These are phyloP conservation scores for Nitzschia sp. DNA, from an alignment of 108 stramenopile species.

Conservation along the genomic window DNA sequence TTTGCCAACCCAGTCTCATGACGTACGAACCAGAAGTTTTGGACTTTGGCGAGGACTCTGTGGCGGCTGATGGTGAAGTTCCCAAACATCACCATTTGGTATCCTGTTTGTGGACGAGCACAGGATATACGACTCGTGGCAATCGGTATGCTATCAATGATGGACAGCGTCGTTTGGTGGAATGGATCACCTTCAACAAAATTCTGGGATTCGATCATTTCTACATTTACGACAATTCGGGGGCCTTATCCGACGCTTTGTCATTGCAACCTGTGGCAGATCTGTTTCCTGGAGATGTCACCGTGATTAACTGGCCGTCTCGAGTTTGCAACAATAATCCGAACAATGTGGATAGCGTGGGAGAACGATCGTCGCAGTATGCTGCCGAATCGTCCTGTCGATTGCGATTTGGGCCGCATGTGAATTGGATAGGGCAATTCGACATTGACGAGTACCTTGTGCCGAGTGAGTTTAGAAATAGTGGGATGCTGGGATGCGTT, in stretches of 20 bases:
- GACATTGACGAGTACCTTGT: conserved; percentile 88
- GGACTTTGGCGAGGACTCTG: neutral
- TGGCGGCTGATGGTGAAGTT: conserved; percentile 27
- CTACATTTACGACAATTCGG: conserved; percentile 86
- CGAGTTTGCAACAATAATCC: conserved; percentile 87
- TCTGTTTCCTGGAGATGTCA: conserved; percentile 74
- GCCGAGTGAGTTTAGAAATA: conserved; percentile 51
- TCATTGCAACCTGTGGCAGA: conserved; percentile 63
- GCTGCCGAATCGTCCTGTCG: conserved; percentile 86
- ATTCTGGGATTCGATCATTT: conserved; percentile 84
- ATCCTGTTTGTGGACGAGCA: conserved; percentile 83
- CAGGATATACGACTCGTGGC: conserved; percentile 73
- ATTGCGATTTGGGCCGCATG: conserved; percentile 80
- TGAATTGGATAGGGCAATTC: conserved; percentile 83
- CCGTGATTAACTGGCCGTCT: conserved; percentile 76
- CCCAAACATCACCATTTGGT: conserved; percentile 55
- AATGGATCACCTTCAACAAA: conserved; percentile 82
- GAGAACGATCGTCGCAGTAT: conserved; percentile 86
- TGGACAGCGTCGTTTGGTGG: conserved; percentile 74
- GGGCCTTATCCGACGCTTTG: conserved; percentile 63
- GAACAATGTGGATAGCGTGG: conserved; percentile 44
- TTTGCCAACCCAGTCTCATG: conserved; percentile 62
- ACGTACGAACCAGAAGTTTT: conserved; percentile 25
- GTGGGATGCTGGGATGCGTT: too few relatives aligned
- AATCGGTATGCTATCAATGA: conserved; percentile 72